Evolutionary conservation across 2,329 filamentous ascomycete species (phyloP).

Genomic region (Zymoseptoria ardabiliae): DNA sequence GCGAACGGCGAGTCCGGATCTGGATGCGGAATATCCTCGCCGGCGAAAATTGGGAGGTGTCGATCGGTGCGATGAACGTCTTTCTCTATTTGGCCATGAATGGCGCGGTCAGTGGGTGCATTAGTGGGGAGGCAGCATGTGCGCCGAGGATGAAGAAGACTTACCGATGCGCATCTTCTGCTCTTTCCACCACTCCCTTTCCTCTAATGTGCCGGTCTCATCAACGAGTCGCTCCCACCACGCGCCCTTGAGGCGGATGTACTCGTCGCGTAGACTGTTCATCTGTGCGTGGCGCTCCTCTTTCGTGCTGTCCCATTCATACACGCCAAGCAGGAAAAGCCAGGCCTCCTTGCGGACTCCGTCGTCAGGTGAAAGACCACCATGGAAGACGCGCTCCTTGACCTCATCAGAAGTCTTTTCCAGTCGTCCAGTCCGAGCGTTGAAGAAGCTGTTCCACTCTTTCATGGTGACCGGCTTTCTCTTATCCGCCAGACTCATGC

Average conservation of each 20-base stretch:
- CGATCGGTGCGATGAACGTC: slow-evolving; percentile 97
- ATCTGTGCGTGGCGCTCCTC: slow-evolving; percentile 78
- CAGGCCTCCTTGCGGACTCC: slow-evolving; percentile 94
- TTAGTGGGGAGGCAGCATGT: slow-evolving; percentile 8
- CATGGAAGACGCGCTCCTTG: slow-evolving; percentile 95
- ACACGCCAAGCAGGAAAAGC: slow-evolving; percentile 86
- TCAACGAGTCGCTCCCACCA: slow-evolving; percentile 97
- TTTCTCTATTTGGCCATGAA: slow-evolving; percentile 64
- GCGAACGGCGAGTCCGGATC: slow-evolving; percentile 94
- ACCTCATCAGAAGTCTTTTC: slow-evolving; percentile 82
- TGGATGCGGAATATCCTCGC: slow-evolving; percentile 92
- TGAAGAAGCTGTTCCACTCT: slow-evolving; percentile 91
- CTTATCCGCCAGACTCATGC: slow-evolving; percentile 66
- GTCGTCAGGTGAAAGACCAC: slow-evolving; percentile 79
- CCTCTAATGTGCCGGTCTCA: slow-evolving; percentile 67
- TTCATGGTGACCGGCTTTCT: slow-evolving; percentile 69
- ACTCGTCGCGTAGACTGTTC: slow-evolving; percentile 83
- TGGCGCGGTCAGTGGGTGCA: slow-evolving; percentile 38
- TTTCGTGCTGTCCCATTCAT: slow-evolving; percentile 83
- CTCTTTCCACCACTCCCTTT: slow-evolving; percentile 94
- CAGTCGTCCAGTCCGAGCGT: slow-evolving; percentile 63
- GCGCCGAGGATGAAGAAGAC: slow-evolving; percentile 23
- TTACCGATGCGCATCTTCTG: slow-evolving; percentile 88
- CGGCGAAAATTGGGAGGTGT: slow-evolving; percentile 87
- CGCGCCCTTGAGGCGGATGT: slow-evolving; percentile 82